phyloP scores from a whole-genome alignment of 2,329 filamentous ascomycete species.

The Rhinocladiella mackenziei region DNA sequence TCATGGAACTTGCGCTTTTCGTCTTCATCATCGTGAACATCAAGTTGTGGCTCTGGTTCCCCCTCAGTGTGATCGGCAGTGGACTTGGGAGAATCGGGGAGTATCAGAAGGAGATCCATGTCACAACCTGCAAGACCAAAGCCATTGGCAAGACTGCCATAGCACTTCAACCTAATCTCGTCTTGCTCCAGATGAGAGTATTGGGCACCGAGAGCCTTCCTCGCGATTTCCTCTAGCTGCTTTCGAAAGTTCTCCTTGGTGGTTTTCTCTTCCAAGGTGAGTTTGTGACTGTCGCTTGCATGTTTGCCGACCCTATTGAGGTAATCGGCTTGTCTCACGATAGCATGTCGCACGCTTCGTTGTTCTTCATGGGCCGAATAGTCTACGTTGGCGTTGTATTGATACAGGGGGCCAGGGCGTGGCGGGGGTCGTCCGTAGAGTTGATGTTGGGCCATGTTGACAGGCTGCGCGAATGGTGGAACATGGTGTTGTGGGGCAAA shows the following conservation, averaged over 20 bases:
- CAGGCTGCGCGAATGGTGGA: background rate
- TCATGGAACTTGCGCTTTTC: slow-evolving; percentile 17
- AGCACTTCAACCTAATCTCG: slow-evolving; percentile 68
- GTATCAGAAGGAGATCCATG: slow-evolving; percentile 79
- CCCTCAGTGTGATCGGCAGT: background rate
- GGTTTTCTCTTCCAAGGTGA: slow-evolving; percentile 51
- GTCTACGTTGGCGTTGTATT: slow-evolving; percentile 11
- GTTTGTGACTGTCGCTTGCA: slow-evolving; percentile 14
- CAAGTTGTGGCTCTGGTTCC: background rate
- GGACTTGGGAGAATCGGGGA: slow-evolving; percentile 42
- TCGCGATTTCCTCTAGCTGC: slow-evolving; percentile 62
- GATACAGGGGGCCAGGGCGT: slow-evolving; percentile 13
- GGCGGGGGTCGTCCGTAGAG: slow-evolving; percentile 15
- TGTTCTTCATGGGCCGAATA: slow-evolving; percentile 20
- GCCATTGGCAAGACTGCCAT: slow-evolving; percentile 77
- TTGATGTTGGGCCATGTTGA: background rate
- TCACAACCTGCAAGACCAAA: slow-evolving; percentile 86
- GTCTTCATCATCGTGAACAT: background rate
- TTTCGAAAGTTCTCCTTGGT: slow-evolving; percentile 69
- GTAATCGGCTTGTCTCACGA: slow-evolving; percentile 28
- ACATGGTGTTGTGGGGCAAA: slow-evolving; percentile 7
- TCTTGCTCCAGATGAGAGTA: slow-evolving; percentile 47
- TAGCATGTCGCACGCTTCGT: slow-evolving; percentile 14
- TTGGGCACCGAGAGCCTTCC: slow-evolving; percentile 43
- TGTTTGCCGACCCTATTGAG: slow-evolving; percentile 19